Evolutionary conservation across 108 stramenopile genomes (phyloP).

Genomic region (Nannochloropsis salina): DNA sequence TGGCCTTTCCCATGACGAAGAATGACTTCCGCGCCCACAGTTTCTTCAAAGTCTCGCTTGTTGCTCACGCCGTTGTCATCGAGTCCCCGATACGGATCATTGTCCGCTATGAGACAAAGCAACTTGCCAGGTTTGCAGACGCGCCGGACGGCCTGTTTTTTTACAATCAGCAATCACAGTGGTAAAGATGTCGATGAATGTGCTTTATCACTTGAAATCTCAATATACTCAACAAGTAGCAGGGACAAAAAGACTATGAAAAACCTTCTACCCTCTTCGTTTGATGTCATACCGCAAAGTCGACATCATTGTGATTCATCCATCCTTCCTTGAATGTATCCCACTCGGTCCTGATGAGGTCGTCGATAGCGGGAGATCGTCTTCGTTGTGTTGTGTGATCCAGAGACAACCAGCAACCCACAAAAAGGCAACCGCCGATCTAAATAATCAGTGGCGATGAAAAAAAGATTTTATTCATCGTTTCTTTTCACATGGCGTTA

Average conservation of each 20-base stretch:
- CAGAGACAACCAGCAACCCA: constrained; percentile 3
- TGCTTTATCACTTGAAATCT: not conserved
- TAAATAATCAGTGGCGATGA: not conserved
- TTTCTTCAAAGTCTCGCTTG: constrained; percentile 3
- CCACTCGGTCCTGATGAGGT: not conserved
- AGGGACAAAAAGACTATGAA: not conserved
- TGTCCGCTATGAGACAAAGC: not conserved
- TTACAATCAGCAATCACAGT: not conserved
- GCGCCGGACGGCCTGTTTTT: not conserved
- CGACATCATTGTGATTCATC: not conserved
- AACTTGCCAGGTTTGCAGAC: not conserved
- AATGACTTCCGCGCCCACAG: not conserved
- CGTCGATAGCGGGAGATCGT: not conserved
- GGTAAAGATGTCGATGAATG: not conserved
- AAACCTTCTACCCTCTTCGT: not conserved
- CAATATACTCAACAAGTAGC: too few relatives aligned
- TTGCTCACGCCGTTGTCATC: not conserved
- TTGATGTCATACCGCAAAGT: not conserved
- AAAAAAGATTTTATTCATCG: not conserved
- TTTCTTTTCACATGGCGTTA: too few relatives aligned
- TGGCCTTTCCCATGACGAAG: constrained; percentile 2
- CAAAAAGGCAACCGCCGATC: constrained; percentile 16
- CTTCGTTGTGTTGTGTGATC: constrained; percentile 15
- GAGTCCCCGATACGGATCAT: not conserved
- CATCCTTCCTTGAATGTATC: constrained; percentile 3